These are phyloP conservation scores for Begonia peltatifolia DNA, from an alignment of 306 rosid species.

Conservation along the genomic window DNA sequence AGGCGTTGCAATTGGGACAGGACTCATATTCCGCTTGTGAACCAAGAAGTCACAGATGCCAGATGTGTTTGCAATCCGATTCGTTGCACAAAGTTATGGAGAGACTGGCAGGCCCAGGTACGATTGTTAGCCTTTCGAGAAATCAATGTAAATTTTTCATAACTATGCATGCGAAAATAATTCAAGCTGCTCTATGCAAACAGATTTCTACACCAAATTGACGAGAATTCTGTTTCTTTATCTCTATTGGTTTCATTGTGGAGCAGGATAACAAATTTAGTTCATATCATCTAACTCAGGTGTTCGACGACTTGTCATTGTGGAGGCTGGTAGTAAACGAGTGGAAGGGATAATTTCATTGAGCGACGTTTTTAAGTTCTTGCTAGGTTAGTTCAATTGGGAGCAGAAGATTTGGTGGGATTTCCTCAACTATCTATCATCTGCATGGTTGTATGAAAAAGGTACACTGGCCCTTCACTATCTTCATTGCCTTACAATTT, in stretches of 20 bases:
- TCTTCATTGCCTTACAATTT: not conserved
- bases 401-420: too few relatives aligned
- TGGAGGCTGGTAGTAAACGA: conserved; percentile 98
- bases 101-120: conserved; percentile 81
- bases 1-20: conserved; percentile 96
- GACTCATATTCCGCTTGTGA: conserved; percentile 48
- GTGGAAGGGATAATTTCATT: conserved; percentile 83
- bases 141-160: too few relatives aligned
- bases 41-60: conserved; percentile 83
- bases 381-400: conserved; percentile 40
- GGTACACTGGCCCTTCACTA: too few relatives aligned
- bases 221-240: too few relatives aligned
- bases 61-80: conserved; percentile 94
- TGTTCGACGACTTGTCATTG: conserved; percentile 75
- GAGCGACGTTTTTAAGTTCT: conserved; percentile 79
- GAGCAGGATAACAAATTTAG: too few relatives aligned
- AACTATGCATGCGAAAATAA: too few relatives aligned
- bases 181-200: too few relatives aligned
- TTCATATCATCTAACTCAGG: conserved; percentile 23
- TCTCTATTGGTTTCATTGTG: too few relatives aligned
- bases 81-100: conserved; percentile 95
- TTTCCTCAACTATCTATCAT: too few relatives aligned
- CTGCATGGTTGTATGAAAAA: too few relatives aligned
- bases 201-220: too few relatives aligned
- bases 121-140: not conserved